Evolutionary conservation across 2,329 filamentous ascomycete genomes (phyloP), one percentile per base, ranked within the genome.

Genomic region (Stagonosporopsis chrysanthemi): DNA sequence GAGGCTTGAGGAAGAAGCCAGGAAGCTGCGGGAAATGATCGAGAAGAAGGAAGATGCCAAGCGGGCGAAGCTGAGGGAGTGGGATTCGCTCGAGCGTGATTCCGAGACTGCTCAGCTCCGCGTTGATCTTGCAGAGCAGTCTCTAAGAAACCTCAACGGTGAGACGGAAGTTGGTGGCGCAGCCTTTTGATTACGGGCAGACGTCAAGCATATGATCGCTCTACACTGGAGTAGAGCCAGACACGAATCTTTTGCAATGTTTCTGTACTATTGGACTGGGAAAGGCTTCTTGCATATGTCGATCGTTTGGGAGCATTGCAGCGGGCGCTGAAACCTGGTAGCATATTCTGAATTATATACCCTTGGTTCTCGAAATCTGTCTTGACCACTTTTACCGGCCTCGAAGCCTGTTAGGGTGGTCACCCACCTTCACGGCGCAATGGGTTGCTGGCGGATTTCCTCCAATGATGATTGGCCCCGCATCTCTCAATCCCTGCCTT

Each of bases 1-100:
- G 44, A 80, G 78, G 64, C 64, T 83, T 12, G 79, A 82, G 56
- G 78, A 82, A 9, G 80, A 83, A 45, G 76, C 79, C 1, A 75
- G 78, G 57, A 78, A 73, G 63, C 58, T 83, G 58, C 67, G 80
- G 23, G 73, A 77, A 56, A 58, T 73, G 59, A 81, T 83, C 51
- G 80, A 80, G 38, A 78, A 78, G 59, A 81, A 79, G 64, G 79
- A 83, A 61, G 70, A 70, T 26, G 72, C 72, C 51, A 81, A 79
- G 62, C 64, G 80, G 36, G 75, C 76, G 58, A 71, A 70, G 22
- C 56, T 81, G 50, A 68, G 75, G 54, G 81, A 82, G 48, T 83
- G 80, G 81, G 80, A 80, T 41, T 61, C 71, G 6, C 59, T 81
- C 56, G 75, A 77, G 54, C 66, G 77, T 12, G 81, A 83, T 55